phyloP scores from a whole-genome alignment of 2,329 filamentous ascomycete genomes.

The Aspergillus vadensis region DNA sequence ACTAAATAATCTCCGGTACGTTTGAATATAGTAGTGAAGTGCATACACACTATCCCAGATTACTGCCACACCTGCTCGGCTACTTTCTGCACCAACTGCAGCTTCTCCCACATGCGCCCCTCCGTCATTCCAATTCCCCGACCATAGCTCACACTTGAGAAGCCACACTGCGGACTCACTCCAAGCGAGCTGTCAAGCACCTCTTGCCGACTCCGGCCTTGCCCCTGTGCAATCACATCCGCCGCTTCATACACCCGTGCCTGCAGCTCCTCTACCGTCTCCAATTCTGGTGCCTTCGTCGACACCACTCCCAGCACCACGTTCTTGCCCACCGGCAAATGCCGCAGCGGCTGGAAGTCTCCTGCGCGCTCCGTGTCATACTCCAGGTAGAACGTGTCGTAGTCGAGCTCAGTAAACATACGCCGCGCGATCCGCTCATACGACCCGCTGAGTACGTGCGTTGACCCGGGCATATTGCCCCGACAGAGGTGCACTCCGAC shows the following conservation, averaged over 20 bases:
- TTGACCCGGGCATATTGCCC: constrained; percentile 60
- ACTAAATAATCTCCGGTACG: not conserved
- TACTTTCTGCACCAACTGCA: constrained; percentile 66
- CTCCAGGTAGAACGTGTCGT: constrained; percentile 66
- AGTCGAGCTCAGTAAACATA: constrained; percentile 60
- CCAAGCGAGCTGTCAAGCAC: constrained; percentile 62
- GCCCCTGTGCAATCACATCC: constrained; percentile 66
- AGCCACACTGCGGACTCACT: constrained; percentile 68
- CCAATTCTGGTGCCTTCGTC: constrained; percentile 59
- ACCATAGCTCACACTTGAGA: constrained; percentile 60
- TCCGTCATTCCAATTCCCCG: constrained; percentile 59
- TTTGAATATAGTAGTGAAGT: too few relatives aligned
- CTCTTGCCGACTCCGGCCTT: constrained; percentile 61
- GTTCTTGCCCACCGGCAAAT: constrained; percentile 58
- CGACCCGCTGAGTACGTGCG: constrained; percentile 56
- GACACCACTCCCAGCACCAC: constrained; percentile 63
- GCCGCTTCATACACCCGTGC: constrained; percentile 58
- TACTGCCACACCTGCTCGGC: constrained; percentile 49
- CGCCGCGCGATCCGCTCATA: constrained; percentile 65
- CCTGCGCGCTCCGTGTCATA: constrained; percentile 64
- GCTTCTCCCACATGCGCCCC: constrained; percentile 69
- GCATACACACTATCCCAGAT: too few relatives aligned
- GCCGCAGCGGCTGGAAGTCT: constrained; percentile 62
- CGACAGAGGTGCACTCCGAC: constrained; percentile 72
- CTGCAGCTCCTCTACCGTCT: constrained; percentile 61